Conservation (phyloP, 768 basidiomycete genomes). For the Austroboletus festivus region DNA sequence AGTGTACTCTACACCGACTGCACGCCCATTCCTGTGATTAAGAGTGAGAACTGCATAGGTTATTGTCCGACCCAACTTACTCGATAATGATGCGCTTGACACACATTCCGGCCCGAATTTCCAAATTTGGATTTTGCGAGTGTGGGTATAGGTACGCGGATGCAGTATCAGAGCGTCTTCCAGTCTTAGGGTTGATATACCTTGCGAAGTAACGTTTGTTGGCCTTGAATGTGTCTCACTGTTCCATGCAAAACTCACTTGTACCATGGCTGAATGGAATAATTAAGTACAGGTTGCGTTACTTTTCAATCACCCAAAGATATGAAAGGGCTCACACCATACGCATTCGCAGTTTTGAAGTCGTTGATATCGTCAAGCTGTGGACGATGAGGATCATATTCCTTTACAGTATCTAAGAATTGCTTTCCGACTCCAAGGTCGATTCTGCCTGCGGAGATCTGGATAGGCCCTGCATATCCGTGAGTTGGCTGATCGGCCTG, state of each 20-base stretch:
- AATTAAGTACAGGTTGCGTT: neutral
- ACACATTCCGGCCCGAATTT: conserved; percentile 28
- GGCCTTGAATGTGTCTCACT: neutral
- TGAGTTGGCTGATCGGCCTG: conserved; percentile 28
- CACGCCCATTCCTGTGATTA: conserved; percentile 30
- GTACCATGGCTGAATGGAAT: conserved; percentile 9
- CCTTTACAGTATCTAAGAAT: conserved; percentile 43
- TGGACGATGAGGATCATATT: conserved; percentile 48
- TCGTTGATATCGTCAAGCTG: conserved; percentile 47
- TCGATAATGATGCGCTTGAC: conserved; percentile 38
- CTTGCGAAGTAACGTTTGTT: conserved; percentile 29
- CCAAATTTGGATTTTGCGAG: conserved; percentile 28
- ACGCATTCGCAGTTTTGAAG: conserved; percentile 31
- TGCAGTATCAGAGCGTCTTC: conserved; percentile 30
- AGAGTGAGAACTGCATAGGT: neutral
- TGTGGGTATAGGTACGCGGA: conserved; percentile 39
- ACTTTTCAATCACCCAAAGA: neutral
- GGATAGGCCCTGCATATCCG: conserved; percentile 34
- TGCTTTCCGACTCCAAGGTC: conserved; percentile 31
- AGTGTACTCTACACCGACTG: conserved; percentile 38
- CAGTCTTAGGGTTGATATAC: conserved; percentile 47
- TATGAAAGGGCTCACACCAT: conserved; percentile 20
- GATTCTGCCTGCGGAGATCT: conserved; percentile 17
- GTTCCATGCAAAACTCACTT: conserved; percentile 11
- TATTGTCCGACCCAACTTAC: conserved; percentile 17